Evolutionary conservation across 108 stramenopile species (phyloP).

Genomic region (Nitzschia palea): DNA sequence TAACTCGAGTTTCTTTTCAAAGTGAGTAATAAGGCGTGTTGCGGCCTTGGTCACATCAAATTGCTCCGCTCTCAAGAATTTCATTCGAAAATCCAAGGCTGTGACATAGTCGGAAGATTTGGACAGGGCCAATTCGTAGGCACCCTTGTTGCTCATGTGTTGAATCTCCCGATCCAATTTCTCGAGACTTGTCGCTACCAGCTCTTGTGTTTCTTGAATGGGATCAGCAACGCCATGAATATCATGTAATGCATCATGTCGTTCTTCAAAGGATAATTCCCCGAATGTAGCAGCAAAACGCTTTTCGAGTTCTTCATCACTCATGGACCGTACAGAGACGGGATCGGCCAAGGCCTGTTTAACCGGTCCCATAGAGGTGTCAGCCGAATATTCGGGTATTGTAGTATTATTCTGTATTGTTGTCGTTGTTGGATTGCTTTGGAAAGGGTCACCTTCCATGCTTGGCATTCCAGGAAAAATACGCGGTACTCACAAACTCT

Average conservation of each 20-base stretch:
- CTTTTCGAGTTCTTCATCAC: not conserved
- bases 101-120: not conserved
- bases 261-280: constrained; percentile 21
- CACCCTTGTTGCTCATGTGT: not conserved
- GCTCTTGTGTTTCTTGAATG: not conserved
- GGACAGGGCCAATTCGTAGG: not conserved
- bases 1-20: constrained; percentile 29
- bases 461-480: no score
- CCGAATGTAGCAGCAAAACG: not conserved
- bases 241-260: constrained; percentile 18
- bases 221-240: constrained; percentile 27
- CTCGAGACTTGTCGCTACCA: not conserved
- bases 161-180: not conserved
- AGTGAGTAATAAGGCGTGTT: constrained; percentile 21
- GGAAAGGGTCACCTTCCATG: no score
- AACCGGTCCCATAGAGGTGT: no score
- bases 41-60: constrained; percentile 39
- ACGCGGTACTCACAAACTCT: no score
- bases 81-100: constrained; percentile 21
- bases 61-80: constrained; percentile 37
- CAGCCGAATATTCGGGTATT: no score
- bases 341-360: no score
- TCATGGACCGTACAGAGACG: no score
- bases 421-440: no score
- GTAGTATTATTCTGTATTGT: no score